These are phyloP conservation scores for Ceratobasidium sp. DNA, from an alignment of 1,284 basidiomycete genomes.

Conservation along the genomic window DNA sequence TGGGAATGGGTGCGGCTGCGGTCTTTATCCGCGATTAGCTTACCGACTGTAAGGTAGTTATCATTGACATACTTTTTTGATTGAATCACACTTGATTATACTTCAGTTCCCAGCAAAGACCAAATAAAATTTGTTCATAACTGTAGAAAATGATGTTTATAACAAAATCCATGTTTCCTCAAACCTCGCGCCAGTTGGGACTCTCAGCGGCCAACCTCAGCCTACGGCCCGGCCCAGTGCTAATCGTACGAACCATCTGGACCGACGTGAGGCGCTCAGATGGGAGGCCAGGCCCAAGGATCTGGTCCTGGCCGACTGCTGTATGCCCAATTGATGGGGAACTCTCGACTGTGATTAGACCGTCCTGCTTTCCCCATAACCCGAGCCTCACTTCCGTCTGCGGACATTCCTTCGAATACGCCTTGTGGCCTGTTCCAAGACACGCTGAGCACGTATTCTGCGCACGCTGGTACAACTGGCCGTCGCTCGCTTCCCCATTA, in stretches of 20 bases:
- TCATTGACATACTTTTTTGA: constrained; percentile 7
- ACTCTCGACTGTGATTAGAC: neutral
- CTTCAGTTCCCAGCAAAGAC: neutral
- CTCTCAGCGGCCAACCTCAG: neutral
- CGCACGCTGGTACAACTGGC: constrained; percentile 12
- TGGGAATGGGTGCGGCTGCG: constrained; percentile 87
- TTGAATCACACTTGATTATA: constrained; percentile 36
- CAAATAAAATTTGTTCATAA: neutral
- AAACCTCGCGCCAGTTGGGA: constrained; percentile 9
- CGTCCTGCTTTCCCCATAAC: constrained; percentile 13
- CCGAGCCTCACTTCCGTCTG: constrained; percentile 28
- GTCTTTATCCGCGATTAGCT: constrained; percentile 78
- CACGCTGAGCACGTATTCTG: constrained; percentile 24
- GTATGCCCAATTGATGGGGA: neutral
- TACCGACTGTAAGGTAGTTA: neutral
- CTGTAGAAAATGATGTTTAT: constrained; percentile 14
- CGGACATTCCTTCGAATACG: constrained; percentile 18
- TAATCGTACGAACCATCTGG: neutral
- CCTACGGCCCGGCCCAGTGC: neutral
- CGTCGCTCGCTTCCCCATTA: constrained; percentile 4
- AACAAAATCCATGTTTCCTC: neutral
- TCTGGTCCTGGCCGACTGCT: neutral
- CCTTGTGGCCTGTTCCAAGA: constrained; percentile 16
- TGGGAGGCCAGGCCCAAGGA: neutral
- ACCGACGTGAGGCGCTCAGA: neutral